These are phyloP conservation scores for Pythium aphanidermatum DNA, from an alignment of 352 stramenopile species.

Conservation along the genomic window DNA sequence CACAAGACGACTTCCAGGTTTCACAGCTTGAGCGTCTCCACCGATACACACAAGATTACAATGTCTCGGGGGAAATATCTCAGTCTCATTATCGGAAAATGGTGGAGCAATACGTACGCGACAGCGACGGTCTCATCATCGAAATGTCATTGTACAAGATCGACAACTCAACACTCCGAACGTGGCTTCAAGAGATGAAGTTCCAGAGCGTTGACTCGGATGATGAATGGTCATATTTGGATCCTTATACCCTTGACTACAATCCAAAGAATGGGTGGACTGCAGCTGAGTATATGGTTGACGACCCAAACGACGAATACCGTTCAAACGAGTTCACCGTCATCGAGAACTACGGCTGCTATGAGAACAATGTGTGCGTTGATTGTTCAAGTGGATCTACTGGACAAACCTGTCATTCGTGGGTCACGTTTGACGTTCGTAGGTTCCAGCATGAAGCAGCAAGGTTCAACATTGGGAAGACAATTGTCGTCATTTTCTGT, in stretches of 20 bases:
- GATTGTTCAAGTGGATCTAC: conserved; percentile 34
- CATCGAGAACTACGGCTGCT: conserved; percentile 64
- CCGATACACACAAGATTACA: conserved; percentile 80
- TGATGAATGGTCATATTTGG: conserved; percentile 35
- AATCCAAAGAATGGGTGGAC: conserved; percentile 80
- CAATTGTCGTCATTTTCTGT: conserved; percentile 88
- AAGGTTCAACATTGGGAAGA: conserved; percentile 80
- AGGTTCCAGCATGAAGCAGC: conserved; percentile 27
- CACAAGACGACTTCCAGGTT: conserved; percentile 70
- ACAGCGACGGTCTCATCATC: conserved; percentile 65
- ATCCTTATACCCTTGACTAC: conserved; percentile 26
- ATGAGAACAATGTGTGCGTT: conserved; percentile 48
- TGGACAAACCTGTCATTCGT: conserved; percentile 52
- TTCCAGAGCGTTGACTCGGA: conserved; percentile 53
- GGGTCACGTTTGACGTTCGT: conserved; percentile 74
- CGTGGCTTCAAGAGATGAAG: conserved; percentile 49
- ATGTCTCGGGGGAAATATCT: conserved; percentile 45
- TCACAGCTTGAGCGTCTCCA: conserved; percentile 76
- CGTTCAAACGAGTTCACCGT: conserved; percentile 54
- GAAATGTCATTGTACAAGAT: conserved; percentile 55
- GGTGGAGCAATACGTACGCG: conserved; percentile 67
- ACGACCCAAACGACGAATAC: conserved; percentile 30
- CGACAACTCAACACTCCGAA: conserved; percentile 26
- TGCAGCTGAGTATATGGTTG: conserved; percentile 36
- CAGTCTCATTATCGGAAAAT: conserved; percentile 40